Evolutionary conservation across 768 basidiomycete species (phyloP).

Genomic region (Pulveroboletus sp.): DNA sequence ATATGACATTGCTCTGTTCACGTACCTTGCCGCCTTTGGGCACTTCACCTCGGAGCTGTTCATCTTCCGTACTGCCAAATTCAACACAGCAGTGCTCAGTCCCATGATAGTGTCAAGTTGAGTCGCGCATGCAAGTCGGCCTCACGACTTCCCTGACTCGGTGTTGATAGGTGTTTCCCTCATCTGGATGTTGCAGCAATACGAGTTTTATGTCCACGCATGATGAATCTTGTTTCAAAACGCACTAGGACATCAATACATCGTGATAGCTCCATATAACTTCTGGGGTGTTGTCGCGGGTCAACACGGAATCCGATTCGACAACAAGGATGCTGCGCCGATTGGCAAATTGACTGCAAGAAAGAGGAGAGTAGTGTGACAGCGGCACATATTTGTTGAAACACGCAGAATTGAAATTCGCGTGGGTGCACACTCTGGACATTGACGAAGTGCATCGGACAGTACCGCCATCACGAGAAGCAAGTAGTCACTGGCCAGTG

Average conservation of each 20-base stretch:
- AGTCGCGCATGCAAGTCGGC: slow-evolving; percentile 31
- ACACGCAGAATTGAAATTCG: slow-evolving; percentile 4
- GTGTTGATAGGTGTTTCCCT: slow-evolving; percentile 52
- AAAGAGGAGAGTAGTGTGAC: not conserved
- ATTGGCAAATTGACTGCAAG: not conserved
- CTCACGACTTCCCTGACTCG: slow-evolving; percentile 6
- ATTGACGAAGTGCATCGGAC: not conserved
- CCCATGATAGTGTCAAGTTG: slow-evolving; percentile 84
- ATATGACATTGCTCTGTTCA: slow-evolving; percentile 83
- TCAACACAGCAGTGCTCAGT: slow-evolving; percentile 56
- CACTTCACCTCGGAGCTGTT: slow-evolving; percentile 87
- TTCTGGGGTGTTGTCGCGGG: slow-evolving; percentile 5
- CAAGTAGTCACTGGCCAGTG: not conserved
- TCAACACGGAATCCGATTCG: slow-evolving; percentile 2
- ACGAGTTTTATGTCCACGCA: slow-evolving; percentile 66
- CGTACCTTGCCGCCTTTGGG: slow-evolving; percentile 84
- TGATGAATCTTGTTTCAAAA: slow-evolving; percentile 14
- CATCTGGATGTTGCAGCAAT: slow-evolving; percentile 83
- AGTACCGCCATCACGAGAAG: not conserved
- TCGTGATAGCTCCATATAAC: not conserved
- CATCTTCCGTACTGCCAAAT: slow-evolving; percentile 71
- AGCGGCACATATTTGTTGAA: slow-evolving; percentile 8
- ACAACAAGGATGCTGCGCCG: not conserved
- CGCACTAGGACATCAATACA: not conserved
- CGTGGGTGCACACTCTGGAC: not conserved